Percentiles rank a stretch among this genome's conserved stretches.
phyloP scores from a whole-genome alignment of 495 filamentous ascomycete species.

The Tuber umbilicatum region DNA sequence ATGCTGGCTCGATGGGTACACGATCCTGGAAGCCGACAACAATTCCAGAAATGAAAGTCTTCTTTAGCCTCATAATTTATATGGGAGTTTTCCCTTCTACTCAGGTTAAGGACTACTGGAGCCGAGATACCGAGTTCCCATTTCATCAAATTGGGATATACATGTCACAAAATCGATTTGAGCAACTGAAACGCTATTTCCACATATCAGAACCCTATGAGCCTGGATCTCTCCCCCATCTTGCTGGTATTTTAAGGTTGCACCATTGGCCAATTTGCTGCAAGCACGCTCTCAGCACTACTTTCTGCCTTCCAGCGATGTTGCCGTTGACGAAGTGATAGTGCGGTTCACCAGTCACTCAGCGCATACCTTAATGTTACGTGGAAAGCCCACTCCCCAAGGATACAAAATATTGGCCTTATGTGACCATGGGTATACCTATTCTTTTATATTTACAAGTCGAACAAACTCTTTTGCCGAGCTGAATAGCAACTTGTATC shows the following conservation, averaged over 20 bases:
- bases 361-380: slow-evolving; percentile 8
- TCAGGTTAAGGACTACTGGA: too few species aligned
- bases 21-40: too few species aligned
- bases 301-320: too few species aligned
- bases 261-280: too few species aligned
- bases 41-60: too few species aligned
- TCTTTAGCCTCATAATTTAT: too few species aligned
- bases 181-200: slow-evolving; percentile 6
- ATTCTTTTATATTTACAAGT: neutral
- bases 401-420: slow-evolving; percentile 8
- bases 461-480: neutral
- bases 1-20: too few species aligned
- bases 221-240: neutral
- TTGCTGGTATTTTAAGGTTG: slow-evolving; percentile 4
- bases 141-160: too few species aligned
- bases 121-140: too few species aligned
- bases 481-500: neutral
- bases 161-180: neutral
- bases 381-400: slow-evolving; percentile 11
- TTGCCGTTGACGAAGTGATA: too few species aligned
- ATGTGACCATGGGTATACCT: neutral
- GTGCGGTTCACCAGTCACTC: slow-evolving; percentile 1
- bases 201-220: neutral
- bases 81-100: too few species aligned
- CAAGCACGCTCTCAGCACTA: too few species aligned